Base-by-base conservation (phyloP, 306 rosid species). In the Astragalus membranaceus region DNA sequence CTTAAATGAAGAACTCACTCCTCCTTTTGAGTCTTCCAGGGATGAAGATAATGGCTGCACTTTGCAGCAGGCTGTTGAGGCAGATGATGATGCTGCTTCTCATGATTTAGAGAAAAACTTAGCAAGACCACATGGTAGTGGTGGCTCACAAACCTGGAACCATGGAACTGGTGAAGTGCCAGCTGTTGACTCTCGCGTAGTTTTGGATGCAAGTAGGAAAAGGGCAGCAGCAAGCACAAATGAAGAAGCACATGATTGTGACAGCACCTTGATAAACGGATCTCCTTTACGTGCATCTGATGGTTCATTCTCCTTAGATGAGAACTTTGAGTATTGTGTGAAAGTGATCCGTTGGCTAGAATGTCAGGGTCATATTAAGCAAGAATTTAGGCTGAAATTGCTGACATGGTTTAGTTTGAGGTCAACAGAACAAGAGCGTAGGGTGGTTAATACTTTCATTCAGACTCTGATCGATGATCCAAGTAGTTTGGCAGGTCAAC, bases 391-490 rank as follows among this genome's bases (percentile, higher is more conserved):
- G 73, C 73, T 95, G 87, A 95, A 91, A 75, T 81, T 95, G 86
- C 86, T 95, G 78, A 95, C 99, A 37, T 95, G 99, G 99, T 95
- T 91, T 81, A 95, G 99, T 85, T 87, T 95, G 88, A 89, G 99
- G 83, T 86, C 99, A 15, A 87, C 97, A 1, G 99, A 95, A 76
- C 99, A 92, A 81, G 96, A 95, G 72, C 96, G 99, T 43, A 82
- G 99, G 79, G 99, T 95, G 85, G 99, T 95, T 44, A 91, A 95
- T 76, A 91, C 99, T 60, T 95, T 91, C 76, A 95, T 95, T 81
- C 99, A 95, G 72, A 91, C 99, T 20, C 86, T 95, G 84, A 89
- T 79, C 0, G 99, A 95, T 79, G 99, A 95, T 83, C 99, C 95
- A 6, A 83, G 89, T 84, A 95, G 97, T 85, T 85, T 95, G 86